Evolutionary conservation across 2,329 filamentous ascomycete species (phyloP), one percentile per base, ranked within the genome.

Genomic region (Ophiostoma perfectum): DNA sequence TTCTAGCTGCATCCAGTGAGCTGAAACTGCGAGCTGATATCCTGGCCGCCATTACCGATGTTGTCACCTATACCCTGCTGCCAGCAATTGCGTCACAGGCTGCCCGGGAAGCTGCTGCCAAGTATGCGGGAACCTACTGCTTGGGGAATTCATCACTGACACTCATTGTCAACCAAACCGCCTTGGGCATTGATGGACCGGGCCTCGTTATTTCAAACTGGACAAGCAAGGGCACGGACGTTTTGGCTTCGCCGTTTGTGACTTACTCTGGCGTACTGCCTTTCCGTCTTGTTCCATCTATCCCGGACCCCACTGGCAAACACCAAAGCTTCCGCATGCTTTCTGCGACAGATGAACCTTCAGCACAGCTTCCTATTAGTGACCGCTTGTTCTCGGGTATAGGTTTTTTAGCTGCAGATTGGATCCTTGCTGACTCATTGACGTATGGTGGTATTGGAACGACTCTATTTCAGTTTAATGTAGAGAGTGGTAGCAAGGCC

Each of bases 251-350:
- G n/a, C 49, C n/a, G 4, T 18, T 55, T 4, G n/a, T 9, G 18
- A 55, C 49, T 27, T 55, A 55, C 49, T 55, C 49, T 2, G 49
- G 49, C 49, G 18, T 55, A 14, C 27, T 55, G 11, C 49, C 49
- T 3, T 55, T 55, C 18, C 49, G 49, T 55, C 49, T 55, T 9
- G 49, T 55, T 11, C 49, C 49, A 27, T 55, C 49, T 3, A 18
- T 36, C 4, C n/a, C 18, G 12, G 49, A 36, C 11, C 18, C 49
- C 8, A 55, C 49, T 36, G 49, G 49, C 18, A 55, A 55, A 11
- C 49, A 55, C 49, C 49, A 55, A 27, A 55, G 49, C 18, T 55
- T 55, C 27, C 49, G 49, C 49, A 55, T 55, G 49, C 18, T 55
- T 27, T 12, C 49, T 27, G 49, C n/a, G 1, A 55, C 9, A 11